Percentiles rank a stretch among this genome's conserved stretches.
These are phyloP conservation scores for Fusarium tuaranense DNA, from an alignment of 2,329 filamentous ascomycete genomes.

Conservation along the genomic window DNA sequence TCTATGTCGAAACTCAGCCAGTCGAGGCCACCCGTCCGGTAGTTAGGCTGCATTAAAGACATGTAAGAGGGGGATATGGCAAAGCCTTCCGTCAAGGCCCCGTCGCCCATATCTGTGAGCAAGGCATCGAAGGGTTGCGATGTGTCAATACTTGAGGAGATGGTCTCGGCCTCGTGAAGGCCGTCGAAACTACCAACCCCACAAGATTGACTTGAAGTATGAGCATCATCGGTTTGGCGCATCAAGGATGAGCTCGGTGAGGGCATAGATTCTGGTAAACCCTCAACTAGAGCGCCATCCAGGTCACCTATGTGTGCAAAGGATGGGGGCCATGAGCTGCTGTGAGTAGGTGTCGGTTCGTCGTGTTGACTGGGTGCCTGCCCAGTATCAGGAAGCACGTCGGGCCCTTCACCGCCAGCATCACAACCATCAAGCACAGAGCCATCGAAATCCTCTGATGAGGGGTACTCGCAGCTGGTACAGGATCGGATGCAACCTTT, in stretches of 20 bases:
- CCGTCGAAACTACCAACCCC: not conserved
- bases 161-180: not conserved
- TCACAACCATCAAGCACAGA: not conserved
- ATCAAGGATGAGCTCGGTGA: not conserved
- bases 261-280: not conserved
- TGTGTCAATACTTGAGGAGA: not conserved
- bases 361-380: not conserved
- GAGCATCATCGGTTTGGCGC: not conserved
- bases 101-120: not conserved
- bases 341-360: not conserved
- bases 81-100: not conserved
- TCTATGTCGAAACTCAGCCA: not conserved
- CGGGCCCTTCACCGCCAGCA: not conserved
- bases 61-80: not conserved
- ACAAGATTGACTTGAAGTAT: not conserved
- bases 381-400: not conserved
- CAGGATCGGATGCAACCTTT: not conserved
- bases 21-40: not conserved
- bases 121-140: not conserved
- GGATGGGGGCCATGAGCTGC: not conserved
- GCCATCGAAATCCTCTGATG: not conserved
- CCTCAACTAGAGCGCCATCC: not conserved
- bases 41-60: not conserved
- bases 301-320: not conserved
- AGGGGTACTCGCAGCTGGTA: not conserved